Evolutionary conservation across 208 protist species (phyloP).

Genomic region (Leishmania turanica): DNA sequence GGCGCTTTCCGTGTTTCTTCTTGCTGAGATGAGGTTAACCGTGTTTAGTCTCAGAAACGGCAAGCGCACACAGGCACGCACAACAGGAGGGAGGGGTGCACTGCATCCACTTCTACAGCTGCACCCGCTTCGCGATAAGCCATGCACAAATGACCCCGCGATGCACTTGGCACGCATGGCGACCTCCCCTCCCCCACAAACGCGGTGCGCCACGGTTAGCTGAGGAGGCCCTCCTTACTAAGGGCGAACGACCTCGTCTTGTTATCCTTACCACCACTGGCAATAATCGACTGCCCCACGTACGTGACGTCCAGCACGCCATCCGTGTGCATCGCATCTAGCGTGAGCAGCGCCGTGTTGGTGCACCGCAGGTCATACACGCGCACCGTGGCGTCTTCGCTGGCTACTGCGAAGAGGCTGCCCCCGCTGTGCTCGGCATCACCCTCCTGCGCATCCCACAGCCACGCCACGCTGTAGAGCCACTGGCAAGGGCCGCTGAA

Average conservation of each 20-base stretch:
- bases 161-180: background rate
- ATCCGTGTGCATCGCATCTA: conserved; percentile 81
- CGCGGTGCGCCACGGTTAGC: background rate
- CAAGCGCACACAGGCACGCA: background rate
- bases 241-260: conserved; percentile 70
- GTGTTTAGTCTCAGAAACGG: background rate
- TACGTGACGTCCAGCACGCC: conserved; percentile 83
- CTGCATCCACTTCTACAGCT: background rate
- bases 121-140: background rate
- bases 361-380: conserved; percentile 79
- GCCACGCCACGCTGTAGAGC: conserved; percentile 80
- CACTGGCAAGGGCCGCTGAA: conserved; percentile 85
- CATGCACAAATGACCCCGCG: background rate
- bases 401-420: conserved; percentile 62
- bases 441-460: conserved; percentile 58
- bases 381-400: conserved; percentile 74
- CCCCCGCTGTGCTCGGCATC: conserved; percentile 30
- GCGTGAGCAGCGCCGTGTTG: conserved; percentile 58
- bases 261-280: conserved; percentile 84
- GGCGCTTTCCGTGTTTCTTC: background rate
- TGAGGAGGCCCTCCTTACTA: conserved; percentile 32
- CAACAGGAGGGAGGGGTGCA: background rate
- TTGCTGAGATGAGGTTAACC: background rate
- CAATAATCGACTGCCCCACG: conserved; percentile 58
- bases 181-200: too few species aligned